phyloP scores from a whole-genome alignment of 495 filamentous ascomycete species.

The Staphylotrichum tortipilum region DNA sequence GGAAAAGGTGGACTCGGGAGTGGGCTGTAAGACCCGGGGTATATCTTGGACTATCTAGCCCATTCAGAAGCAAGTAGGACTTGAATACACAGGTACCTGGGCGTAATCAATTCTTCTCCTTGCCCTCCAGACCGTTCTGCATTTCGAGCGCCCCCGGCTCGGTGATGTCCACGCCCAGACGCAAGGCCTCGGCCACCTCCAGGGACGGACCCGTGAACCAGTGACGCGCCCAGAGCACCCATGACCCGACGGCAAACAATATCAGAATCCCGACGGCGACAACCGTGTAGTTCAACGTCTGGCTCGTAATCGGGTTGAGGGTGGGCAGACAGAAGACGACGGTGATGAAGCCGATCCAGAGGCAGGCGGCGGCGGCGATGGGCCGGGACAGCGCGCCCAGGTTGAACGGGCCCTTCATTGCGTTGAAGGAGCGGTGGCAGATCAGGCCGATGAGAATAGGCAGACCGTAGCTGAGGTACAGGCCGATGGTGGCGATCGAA shows the following conservation, averaged over 20 bases:
- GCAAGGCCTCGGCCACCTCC: slow-evolving; percentile 44
- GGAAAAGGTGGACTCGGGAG: too few relatives aligned
- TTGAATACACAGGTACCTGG: too few relatives aligned
- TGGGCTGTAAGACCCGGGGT: too few relatives aligned
- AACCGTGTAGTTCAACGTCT: slow-evolving; percentile 55
- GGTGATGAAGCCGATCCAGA: slow-evolving; percentile 51
- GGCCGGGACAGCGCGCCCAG: slow-evolving; percentile 46
- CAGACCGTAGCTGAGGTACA: slow-evolving; percentile 58
- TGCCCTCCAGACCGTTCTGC: slow-evolving; percentile 37
- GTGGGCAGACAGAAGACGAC: slow-evolving; percentile 57
- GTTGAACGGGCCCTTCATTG: slow-evolving; percentile 51
- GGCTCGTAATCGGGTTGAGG: slow-evolving; percentile 46
- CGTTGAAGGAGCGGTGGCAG: slow-evolving; percentile 32
- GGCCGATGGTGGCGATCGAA: slow-evolving; percentile 58
- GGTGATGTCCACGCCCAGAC: slow-evolving; percentile 35
- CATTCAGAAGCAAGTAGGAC: not conserved
- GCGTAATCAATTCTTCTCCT: slow-evolving; percentile 25
- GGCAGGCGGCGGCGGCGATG: slow-evolving; percentile 41
- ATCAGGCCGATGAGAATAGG: slow-evolving; percentile 53
- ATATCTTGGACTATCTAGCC: not conserved
- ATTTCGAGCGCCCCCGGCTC: slow-evolving; percentile 46
- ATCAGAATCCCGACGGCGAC: slow-evolving; percentile 55
- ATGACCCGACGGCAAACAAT: slow-evolving; percentile 27
- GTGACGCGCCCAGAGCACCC: slow-evolving; percentile 37
- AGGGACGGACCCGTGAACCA: slow-evolving; percentile 52